Conservation (phyloP, 2,329 filamentous ascomycete species). For the Diplodia intermedia region DNA sequence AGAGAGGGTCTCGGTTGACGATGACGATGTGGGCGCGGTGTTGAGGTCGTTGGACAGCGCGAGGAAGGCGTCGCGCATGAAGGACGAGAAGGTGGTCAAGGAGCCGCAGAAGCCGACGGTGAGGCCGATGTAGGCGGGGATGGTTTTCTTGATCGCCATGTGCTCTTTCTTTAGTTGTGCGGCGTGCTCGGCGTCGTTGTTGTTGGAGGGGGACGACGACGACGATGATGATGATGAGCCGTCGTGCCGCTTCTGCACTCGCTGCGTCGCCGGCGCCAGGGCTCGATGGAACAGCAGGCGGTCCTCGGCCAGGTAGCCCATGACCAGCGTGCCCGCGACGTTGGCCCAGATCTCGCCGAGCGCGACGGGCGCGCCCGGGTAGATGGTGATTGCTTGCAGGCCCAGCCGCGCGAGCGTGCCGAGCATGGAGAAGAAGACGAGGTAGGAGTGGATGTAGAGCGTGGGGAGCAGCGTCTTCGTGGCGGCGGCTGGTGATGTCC, state of each 20-base stretch:
- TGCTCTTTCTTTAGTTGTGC: conserved; percentile 37
- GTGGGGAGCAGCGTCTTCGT: neutral
- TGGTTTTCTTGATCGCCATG: conserved; percentile 74
- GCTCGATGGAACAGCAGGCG: conserved; percentile 66
- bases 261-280: conserved; percentile 46
- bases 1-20: conserved; percentile 52
- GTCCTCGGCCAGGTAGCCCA: conserved; percentile 87
- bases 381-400: conserved; percentile 78
- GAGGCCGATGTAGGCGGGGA: conserved; percentile 86
- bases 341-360: conserved; percentile 88
- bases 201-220: too few relatives aligned
- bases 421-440: conserved; percentile 83
- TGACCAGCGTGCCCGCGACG: conserved; percentile 77
- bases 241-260: neutral
- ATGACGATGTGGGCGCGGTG: conserved; percentile 51
- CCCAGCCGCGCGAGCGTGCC: conserved; percentile 86
- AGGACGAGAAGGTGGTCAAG: conserved; percentile 88
- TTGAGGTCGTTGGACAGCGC: conserved; percentile 77
- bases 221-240: too few relatives aligned
- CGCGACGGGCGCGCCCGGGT: conserved; percentile 73
- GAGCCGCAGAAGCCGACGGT: conserved; percentile 88
- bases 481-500: neutral
- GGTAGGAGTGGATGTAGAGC: conserved; percentile 74
- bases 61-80: conserved; percentile 80
- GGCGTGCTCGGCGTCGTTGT: neutral